Evolutionary conservation across 441 rosid species (phyloP).

Genomic region (Jatropha podagrica): DNA sequence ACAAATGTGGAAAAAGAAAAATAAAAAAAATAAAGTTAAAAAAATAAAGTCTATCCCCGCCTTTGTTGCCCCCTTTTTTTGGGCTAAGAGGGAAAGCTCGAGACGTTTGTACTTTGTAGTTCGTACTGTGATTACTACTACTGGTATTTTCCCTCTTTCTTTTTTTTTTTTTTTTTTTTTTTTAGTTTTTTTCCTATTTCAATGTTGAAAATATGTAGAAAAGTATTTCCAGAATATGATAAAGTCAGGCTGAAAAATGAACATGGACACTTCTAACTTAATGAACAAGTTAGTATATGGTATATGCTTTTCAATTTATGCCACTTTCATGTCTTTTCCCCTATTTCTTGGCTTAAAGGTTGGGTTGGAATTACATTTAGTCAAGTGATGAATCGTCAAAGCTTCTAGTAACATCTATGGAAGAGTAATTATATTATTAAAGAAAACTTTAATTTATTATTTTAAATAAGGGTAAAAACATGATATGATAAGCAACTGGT

Average conservation of each 20-base stretch:
- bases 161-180: too few relatives aligned
- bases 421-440: not conserved
- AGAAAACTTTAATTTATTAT: too few relatives aligned
- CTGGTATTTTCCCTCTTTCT: not conserved
- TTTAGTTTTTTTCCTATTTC: too few relatives aligned
- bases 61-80: constrained; percentile 17
- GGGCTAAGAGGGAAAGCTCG: constrained; percentile 32
- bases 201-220: not conserved
- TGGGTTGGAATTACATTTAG: not conserved
- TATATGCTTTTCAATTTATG: constrained; percentile 4
- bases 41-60: constrained; percentile 31
- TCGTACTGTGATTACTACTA: too few relatives aligned
- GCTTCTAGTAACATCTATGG: not conserved
- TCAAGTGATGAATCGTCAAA: not conserved
- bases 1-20: not conserved
- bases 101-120: not conserved
- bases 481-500: too few relatives aligned
- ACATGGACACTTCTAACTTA: not conserved
- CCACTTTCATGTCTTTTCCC: not conserved
- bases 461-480: too few relatives aligned
- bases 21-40: not conserved
- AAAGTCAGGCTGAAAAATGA: not conserved
- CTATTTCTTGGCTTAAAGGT: constrained; percentile 5
- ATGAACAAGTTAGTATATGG: not conserved
- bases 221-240: too few relatives aligned